Evolutionary conservation across 1,139 yeast genomes (phyloP), one percentile per base, ranked within the genome.

Genomic region (Candida smagusa): DNA sequence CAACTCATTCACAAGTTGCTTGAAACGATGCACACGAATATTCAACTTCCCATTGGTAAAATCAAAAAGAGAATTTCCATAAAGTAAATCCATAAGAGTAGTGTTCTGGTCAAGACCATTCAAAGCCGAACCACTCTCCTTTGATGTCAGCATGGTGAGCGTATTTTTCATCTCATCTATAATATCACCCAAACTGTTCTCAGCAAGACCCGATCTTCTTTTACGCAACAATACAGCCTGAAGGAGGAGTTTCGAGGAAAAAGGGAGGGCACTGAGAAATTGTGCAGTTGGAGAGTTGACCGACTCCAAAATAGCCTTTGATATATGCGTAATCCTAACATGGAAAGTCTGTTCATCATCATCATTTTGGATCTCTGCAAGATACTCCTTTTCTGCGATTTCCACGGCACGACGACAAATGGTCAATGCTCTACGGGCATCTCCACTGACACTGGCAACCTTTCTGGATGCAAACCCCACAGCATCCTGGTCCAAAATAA

Each of bases 401-500:
- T 89, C 97, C 6, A 90, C 86, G 0, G 97, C 97, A 42, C 97
- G 68, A 31, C 94, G 74, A 54, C 96, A 86, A 11, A 92, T 86
- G 42, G 86, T 86, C 39, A 94, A 66, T 0, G 96, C 97, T 46
- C 97, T 71, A 51, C 99, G 72, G 2, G 97, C 98, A 66, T 92
- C 99, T 40, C 99, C 98, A 58, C 94, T 85, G 4, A 92, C 97
- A 63, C 95, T 82, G 6, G 97, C 96, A 31, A 92, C 95, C 59
- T 89, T 89, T 59, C 97, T 76, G 1, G 97, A 80, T 0, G 97
- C 97, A 67, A 85, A 89, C 42, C 84, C 92, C 43, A 90, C 77
- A 0, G 98, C 97, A 55, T 86, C 96, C 19, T 72, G 66, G 27
- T 79, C 78, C 37, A 90, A 72, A 8, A 58, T 54, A 13, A 77